Percentiles rank a stretch among this genome's conserved stretches.
phyloP scores from a whole-genome alignment of 2,329 filamentous ascomycete species.

The Hymenoscyphus linearis region DNA sequence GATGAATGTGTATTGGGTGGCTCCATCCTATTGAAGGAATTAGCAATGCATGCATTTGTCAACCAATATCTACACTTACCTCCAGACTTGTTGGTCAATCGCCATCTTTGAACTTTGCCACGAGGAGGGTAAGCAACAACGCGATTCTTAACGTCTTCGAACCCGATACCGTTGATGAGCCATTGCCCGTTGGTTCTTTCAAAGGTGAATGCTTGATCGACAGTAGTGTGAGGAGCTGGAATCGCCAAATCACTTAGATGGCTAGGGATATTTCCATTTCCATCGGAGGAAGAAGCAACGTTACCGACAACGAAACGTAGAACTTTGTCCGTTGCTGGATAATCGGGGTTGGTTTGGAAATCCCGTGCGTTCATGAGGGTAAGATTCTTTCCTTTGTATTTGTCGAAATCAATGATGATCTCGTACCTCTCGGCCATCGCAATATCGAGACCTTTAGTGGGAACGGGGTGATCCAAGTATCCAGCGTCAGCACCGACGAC shows the following conservation, averaged over 20 bases:
- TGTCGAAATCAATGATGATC: slow-evolving; percentile 50
- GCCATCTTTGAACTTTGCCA: slow-evolving; percentile 42
- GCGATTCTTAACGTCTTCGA: slow-evolving; percentile 42
- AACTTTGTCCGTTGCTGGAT: slow-evolving; percentile 44
- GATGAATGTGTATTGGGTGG: slow-evolving; percentile 46
- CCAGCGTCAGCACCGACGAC: slow-evolving; percentile 52
- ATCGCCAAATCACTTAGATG: slow-evolving; percentile 36
- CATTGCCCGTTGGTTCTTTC: slow-evolving; percentile 40
- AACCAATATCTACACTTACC: slow-evolving; percentile 1
- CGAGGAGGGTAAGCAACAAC: slow-evolving; percentile 43
- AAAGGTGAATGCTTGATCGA: slow-evolving; percentile 43
- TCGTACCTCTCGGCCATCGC: slow-evolving; percentile 55
- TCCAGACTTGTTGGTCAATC: slow-evolving; percentile 17
- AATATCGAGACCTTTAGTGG: slow-evolving; percentile 38
- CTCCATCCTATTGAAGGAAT: slow-evolving; percentile 11
- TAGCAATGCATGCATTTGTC: not conserved
- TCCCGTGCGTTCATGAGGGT: slow-evolving; percentile 37
- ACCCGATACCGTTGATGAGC: slow-evolving; percentile 47
- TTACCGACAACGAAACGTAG: slow-evolving; percentile 40
- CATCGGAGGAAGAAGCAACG: slow-evolving; percentile 12
- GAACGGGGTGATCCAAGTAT: slow-evolving; percentile 42
- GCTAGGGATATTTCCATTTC: slow-evolving; percentile 33
- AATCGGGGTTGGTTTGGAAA: slow-evolving; percentile 32
- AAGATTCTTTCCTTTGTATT: slow-evolving; percentile 44
- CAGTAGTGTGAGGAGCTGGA: slow-evolving; percentile 33